These are phyloP conservation scores for Hibiscus mutabilis DNA, from an alignment of 345 rosid genomes.

Conservation along the genomic window DNA sequence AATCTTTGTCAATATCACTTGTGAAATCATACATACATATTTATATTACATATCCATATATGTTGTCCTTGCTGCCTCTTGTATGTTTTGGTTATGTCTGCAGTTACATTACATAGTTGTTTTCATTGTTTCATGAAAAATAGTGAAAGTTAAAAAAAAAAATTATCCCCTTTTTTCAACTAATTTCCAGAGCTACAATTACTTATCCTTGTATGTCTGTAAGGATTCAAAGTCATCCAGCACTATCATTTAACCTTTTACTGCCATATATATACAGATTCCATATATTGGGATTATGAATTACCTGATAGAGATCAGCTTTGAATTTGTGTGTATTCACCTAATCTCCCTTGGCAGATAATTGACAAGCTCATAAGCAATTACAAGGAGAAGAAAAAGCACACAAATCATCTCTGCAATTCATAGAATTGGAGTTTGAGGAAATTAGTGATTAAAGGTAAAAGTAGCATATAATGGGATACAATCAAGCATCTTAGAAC, in stretches of 20 bases:
- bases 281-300: neutral
- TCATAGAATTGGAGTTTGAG: neutral
- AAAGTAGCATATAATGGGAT: neutral
- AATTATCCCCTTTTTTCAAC: neutral
- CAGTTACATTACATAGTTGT: conserved; percentile 5
- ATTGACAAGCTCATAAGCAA: neutral
- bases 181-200: neutral
- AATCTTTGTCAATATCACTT: neutral
- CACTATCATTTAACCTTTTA: neutral
- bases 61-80: neutral
- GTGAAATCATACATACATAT: neutral
- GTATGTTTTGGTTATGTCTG: conserved; percentile 6
- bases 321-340: neutral
- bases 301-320: neutral
- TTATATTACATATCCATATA: neutral
- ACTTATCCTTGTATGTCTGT: neutral
- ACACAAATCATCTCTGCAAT: conserved; percentile 1
- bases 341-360: neutral
- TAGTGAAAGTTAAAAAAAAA: neutral
- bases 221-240: neutral
- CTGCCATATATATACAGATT: neutral
- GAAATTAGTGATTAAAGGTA: neutral
- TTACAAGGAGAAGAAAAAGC: neutral
- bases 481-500: neutral
- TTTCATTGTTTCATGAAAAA: conserved; percentile 3